Conservation (phyloP, 2,329 filamentous ascomycete genomes). For the Trichoderma oligosporum region DNA sequence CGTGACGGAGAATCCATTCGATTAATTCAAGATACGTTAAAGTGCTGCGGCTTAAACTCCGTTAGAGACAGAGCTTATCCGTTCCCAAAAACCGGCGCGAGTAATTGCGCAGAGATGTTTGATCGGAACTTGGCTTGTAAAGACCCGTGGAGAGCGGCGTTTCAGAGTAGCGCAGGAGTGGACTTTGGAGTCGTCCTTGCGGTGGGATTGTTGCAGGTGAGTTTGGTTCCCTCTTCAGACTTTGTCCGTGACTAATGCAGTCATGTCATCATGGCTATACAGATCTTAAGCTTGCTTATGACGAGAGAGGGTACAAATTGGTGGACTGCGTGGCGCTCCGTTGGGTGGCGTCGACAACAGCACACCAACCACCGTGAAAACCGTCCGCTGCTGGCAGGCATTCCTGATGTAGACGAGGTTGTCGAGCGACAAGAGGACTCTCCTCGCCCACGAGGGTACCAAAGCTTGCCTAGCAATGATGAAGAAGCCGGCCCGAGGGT, state of each 20-base stretch:
- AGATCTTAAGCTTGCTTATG: constrained; percentile 34
- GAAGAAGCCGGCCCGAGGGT: constrained; percentile 24
- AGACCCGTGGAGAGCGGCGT: constrained; percentile 52
- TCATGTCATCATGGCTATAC: too few species aligned
- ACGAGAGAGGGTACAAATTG: constrained; percentile 30
- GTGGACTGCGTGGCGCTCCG: constrained; percentile 30
- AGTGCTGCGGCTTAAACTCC: constrained; percentile 63
- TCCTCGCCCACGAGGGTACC: constrained; percentile 22
- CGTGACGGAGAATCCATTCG: constrained; percentile 51
- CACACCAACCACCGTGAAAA: constrained; percentile 21
- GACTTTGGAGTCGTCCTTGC: constrained; percentile 52
- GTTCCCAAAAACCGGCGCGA: constrained; percentile 41
- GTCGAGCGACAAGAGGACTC: constrained; percentile 19
- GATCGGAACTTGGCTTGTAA: constrained; percentile 47
- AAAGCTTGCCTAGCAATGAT: constrained; percentile 20
- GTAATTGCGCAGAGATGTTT: constrained; percentile 45
- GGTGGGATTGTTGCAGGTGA: constrained; percentile 55
- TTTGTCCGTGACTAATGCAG: too few species aligned
- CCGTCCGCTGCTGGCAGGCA: constrained; percentile 29
- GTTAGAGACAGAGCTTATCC: constrained; percentile 60
- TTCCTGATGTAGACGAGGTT: constrained; percentile 30
- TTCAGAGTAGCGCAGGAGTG: constrained; percentile 51
- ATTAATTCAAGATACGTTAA: constrained; percentile 60
- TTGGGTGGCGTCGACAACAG: constrained; percentile 18
- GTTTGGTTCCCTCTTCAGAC: constrained; percentile 15